A percentile compares a stretch with the other conserved stretches of the same genome.
phyloP scores from a whole-genome alignment of 1,284 basidiomycete species.

The Heliocybe sulcata region DNA sequence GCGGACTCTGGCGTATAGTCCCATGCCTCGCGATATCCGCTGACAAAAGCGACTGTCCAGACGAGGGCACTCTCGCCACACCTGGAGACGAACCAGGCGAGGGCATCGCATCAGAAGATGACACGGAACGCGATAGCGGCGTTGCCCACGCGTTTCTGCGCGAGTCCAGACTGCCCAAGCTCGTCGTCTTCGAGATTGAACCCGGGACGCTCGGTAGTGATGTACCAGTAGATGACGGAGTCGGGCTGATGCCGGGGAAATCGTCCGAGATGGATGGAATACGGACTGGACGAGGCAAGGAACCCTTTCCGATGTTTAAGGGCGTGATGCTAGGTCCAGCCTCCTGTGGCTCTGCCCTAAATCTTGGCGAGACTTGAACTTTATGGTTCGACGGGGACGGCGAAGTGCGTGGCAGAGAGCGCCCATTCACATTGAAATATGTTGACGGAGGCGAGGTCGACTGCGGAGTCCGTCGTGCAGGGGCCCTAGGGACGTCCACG shows the following conservation, averaged over 20 bases:
- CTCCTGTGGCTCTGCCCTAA: slow-evolving; percentile 25
- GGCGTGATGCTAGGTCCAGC: slow-evolving; percentile 17
- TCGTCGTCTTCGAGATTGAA: background rate
- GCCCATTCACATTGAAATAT: slow-evolving; percentile 9
- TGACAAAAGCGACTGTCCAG: background rate
- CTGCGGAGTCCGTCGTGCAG: slow-evolving; percentile 5
- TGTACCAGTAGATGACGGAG: background rate
- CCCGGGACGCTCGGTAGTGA: background rate
- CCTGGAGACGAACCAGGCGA: background rate
- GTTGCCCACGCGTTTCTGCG: background rate
- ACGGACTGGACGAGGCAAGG: slow-evolving; percentile 3
- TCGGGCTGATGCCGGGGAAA: background rate
- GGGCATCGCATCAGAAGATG: background rate
- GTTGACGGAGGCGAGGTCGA: slow-evolving; percentile 10
- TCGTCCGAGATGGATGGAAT: background rate
- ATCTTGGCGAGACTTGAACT: slow-evolving; percentile 28
- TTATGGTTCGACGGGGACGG: slow-evolving; percentile 19
- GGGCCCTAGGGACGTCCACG: background rate
- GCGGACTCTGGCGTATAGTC: slow-evolving; percentile 5
- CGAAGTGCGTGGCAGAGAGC: slow-evolving; percentile 11
- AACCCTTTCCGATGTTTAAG: background rate
- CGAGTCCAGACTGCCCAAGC: background rate
- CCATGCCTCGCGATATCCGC: background rate
- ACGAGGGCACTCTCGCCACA: slow-evolving; percentile 2
- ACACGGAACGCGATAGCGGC: background rate